A percentile compares a stretch with the other conserved stretches of the same genome.
These are phyloP conservation scores for Mycena belliarum DNA, from an alignment of 768 basidiomycete species.

Conservation along the genomic window DNA sequence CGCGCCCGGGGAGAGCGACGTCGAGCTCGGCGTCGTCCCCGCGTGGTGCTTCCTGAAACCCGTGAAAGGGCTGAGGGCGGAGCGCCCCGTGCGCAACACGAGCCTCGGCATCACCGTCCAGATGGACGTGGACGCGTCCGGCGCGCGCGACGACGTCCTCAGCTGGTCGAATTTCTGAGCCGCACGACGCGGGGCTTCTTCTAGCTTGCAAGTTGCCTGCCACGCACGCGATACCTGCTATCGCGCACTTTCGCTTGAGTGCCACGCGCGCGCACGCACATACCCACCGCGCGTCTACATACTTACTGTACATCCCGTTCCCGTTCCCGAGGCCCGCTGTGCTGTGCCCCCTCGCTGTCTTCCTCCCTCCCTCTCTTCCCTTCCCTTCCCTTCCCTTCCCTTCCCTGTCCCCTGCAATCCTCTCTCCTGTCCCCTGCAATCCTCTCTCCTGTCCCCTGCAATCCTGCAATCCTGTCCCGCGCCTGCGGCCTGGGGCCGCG, in stretches of 20 bases:
- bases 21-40: constrained; percentile 73
- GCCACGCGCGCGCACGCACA: too few species aligned
- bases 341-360: constrained; percentile 11
- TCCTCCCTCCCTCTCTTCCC: too few species aligned
- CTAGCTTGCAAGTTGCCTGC: too few species aligned
- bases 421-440: too few species aligned
- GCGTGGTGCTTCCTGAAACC: constrained; percentile 77
- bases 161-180: constrained; percentile 74
- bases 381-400: too few species aligned
- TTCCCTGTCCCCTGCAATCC: too few species aligned
- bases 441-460: too few species aligned
- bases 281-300: not conserved
- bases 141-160: constrained; percentile 49
- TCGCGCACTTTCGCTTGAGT: too few species aligned
- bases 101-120: constrained; percentile 68
- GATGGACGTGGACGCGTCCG: constrained; percentile 37
- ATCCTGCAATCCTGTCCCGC: too few species aligned
- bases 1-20: constrained; percentile 33
- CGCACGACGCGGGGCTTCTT: not conserved
- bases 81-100: constrained; percentile 62
- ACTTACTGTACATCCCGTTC: not conserved
- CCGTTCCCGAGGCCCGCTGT: constrained; percentile 1
- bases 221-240: too few species aligned
- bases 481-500: too few species aligned
- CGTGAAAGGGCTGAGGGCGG: constrained; percentile 55